Base-by-base conservation (phyloP, 2,329 filamentous ascomycete genomes). In the Talaromyces sp. region DNA sequence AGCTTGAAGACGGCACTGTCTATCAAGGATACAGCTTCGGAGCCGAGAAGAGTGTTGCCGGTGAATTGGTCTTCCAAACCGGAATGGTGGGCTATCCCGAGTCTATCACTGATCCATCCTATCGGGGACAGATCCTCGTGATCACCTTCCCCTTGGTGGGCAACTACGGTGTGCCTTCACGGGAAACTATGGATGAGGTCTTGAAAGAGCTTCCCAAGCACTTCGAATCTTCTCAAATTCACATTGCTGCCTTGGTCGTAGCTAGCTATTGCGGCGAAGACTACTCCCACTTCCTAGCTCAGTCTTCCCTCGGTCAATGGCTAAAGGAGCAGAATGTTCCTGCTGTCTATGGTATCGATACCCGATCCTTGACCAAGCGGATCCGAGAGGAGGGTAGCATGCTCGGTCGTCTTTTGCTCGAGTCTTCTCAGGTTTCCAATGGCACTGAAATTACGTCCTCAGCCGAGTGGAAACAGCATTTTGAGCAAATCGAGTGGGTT, bases 11-110 rank as follows among this genome's bases (percentile, higher is more conserved):
- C 84, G 93, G 93, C 80, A 88, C 90, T 66, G 87, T 92, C 75
- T 96, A 93, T 84, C 91, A 96, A 78, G 95, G 95, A 72, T 93
- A 92, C 84, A 97, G 93, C 86, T 99, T 99, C 78, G 95, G 95
- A 80, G 93, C 94, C 69, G 86, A 92, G 75, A 97, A 93, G 86
- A 97, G 92, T 82, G 88, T 96, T 74, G 91, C 94, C 70, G 95
- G 95, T 79, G 95, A 99, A 85, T 85, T 99, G 78, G 95, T 99
- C 81, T 99, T 99, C 84, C 94, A 98, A 86, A 99, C 95, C 66
- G 95, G 95, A 80, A 97, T 98, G 93, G 95, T 98, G 72, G 95
- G 95, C 75, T 99, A 99, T 78, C 93, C 95, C 49, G 95, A 99
- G 84, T 96, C 90, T 57, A 89, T 94, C 85, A 93, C 91, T 74